These are phyloP conservation scores for Mortierella sp. DNA, from an alignment of 371 early-diverging fungal species.

Conservation along the genomic window DNA sequence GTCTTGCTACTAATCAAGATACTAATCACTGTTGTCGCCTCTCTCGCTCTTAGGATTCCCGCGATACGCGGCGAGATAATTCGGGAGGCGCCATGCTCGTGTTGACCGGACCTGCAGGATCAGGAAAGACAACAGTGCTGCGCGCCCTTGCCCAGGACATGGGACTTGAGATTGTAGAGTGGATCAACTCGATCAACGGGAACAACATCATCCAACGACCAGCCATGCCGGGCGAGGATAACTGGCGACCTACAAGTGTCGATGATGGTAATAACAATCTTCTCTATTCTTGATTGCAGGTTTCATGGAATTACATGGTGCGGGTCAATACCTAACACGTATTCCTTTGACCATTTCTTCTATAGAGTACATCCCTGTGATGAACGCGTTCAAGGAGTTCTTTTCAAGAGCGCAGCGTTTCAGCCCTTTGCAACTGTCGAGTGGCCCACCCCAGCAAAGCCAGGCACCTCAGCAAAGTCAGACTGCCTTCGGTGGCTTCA, in stretches of 20 bases:
- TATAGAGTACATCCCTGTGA: slow-evolving; percentile 58
- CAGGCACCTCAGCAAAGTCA: no score
- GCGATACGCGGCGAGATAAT: slow-evolving; percentile 14
- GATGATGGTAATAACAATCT: slow-evolving; percentile 38
- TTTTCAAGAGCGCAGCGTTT: slow-evolving; percentile 56
- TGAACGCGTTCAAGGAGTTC: slow-evolving; percentile 59
- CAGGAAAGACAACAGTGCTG: slow-evolving; percentile 78
- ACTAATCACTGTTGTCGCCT: background rate
- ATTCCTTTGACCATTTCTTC: background rate
- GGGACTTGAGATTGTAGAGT: slow-evolving; percentile 72
- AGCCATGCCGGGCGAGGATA: slow-evolving; percentile 22
- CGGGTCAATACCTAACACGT: background rate
- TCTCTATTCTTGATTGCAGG: background rate
- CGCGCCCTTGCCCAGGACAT: slow-evolving; percentile 69
- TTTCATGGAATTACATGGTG: background rate
- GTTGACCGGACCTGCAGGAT: slow-evolving; percentile 82
- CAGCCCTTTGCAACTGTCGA: slow-evolving; percentile 23
- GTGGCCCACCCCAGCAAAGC: background rate
- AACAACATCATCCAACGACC: slow-evolving; percentile 46
- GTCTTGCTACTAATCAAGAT: background rate
- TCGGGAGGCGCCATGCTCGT: slow-evolving; percentile 61
- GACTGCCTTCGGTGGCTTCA: background rate
- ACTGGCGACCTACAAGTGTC: slow-evolving; percentile 18
- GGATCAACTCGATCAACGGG: slow-evolving; percentile 73
- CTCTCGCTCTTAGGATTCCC: slow-evolving; percentile 3